A percentile compares a stretch with the other conserved stretches of the same genome.
These are phyloP conservation scores for Coriolopsis trogii DNA, from an alignment of 1,284 basidiomycete genomes.

Conservation along the genomic window DNA sequence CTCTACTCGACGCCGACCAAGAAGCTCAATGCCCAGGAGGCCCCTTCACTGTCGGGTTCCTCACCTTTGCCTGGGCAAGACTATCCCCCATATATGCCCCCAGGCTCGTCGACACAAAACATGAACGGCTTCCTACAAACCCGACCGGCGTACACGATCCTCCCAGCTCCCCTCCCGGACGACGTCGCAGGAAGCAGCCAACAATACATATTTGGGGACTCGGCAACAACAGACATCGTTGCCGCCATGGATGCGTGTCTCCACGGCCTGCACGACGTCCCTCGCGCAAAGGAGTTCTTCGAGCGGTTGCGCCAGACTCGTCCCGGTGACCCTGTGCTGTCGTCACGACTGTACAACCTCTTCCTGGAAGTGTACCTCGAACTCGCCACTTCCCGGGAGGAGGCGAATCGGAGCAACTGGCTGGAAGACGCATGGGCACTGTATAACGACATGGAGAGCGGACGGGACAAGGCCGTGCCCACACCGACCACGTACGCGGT, in stretches of 20 bases:
- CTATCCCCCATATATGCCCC: slow-evolving; percentile 44
- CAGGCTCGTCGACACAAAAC: slow-evolving; percentile 25
- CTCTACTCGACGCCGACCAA: slow-evolving; percentile 65
- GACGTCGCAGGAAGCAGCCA: slow-evolving; percentile 42
- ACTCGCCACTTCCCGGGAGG: slow-evolving; percentile 54
- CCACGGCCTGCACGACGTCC: slow-evolving; percentile 70
- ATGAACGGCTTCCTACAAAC: slow-evolving; percentile 54
- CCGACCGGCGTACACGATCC: slow-evolving; percentile 51
- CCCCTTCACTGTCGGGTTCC: slow-evolving; percentile 45
- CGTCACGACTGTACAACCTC: slow-evolving; percentile 49
- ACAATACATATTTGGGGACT: slow-evolving; percentile 66
- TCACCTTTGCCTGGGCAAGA: no score
- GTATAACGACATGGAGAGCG: slow-evolving; percentile 57
- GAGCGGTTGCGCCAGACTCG: slow-evolving; percentile 51
- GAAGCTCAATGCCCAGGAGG: slow-evolving; percentile 52
- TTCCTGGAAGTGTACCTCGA: slow-evolving; percentile 66
- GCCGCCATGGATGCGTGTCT: slow-evolving; percentile 82
- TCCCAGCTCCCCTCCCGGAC: slow-evolving; percentile 64
- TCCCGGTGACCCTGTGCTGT: slow-evolving; percentile 39
- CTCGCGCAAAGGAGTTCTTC: slow-evolving; percentile 71
- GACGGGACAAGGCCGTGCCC: slow-evolving; percentile 50
- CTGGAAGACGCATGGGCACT: slow-evolving; percentile 60
- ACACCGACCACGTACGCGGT: slow-evolving; percentile 65
- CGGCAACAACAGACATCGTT: slow-evolving; percentile 65
- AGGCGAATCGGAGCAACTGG: slow-evolving; percentile 50